Conservation (phyloP, 1,284 basidiomycete genomes). For the Apiotrichum brassicae region DNA sequence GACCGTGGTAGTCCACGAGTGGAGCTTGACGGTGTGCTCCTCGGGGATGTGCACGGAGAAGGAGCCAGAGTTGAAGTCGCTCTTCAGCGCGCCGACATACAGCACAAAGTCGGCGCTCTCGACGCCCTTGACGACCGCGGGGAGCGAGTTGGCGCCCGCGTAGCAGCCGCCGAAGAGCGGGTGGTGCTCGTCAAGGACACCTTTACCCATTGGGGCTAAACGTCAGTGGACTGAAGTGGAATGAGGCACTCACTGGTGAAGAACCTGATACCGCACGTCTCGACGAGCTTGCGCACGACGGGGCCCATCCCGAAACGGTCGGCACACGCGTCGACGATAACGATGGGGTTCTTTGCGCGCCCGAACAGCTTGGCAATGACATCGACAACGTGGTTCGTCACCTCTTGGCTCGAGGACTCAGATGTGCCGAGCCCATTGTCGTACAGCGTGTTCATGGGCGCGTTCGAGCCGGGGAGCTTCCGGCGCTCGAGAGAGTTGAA, state of each 20-base stretch:
- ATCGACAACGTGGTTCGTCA: slow-evolving; percentile 65
- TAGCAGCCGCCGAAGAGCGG: slow-evolving; percentile 86
- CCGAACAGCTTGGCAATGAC: slow-evolving; percentile 63
- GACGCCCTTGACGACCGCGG: slow-evolving; percentile 65
- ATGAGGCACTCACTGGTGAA: slow-evolving; percentile 50
- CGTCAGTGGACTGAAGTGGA: slow-evolving; percentile 1
- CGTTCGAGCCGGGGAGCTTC: neutral
- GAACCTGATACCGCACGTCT: slow-evolving; percentile 64
- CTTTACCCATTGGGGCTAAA: slow-evolving; percentile 62
- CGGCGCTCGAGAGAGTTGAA: neutral
- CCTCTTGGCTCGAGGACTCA: slow-evolving; percentile 53
- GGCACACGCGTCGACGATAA: slow-evolving; percentile 84
- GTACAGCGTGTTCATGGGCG: slow-evolving; percentile 8
- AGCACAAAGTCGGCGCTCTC: slow-evolving; percentile 78
- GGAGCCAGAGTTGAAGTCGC: slow-evolving; percentile 70
- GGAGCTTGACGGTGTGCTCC: slow-evolving; percentile 62
- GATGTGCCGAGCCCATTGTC: too few species aligned
- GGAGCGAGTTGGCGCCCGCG: slow-evolving; percentile 68
- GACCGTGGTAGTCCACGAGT: slow-evolving; percentile 70
- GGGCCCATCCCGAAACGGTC: slow-evolving; percentile 68
- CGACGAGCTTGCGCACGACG: slow-evolving; percentile 64
- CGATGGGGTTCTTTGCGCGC: slow-evolving; percentile 61
- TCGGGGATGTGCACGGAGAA: slow-evolving; percentile 54
- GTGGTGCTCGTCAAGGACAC: slow-evolving; percentile 68
- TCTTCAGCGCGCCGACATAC: slow-evolving; percentile 70